Evolutionary conservation across 2,329 filamentous ascomycete genomes (phyloP), one percentile per base, ranked within the genome.

Genomic region (Colletotrichum neosansevieriae): DNA sequence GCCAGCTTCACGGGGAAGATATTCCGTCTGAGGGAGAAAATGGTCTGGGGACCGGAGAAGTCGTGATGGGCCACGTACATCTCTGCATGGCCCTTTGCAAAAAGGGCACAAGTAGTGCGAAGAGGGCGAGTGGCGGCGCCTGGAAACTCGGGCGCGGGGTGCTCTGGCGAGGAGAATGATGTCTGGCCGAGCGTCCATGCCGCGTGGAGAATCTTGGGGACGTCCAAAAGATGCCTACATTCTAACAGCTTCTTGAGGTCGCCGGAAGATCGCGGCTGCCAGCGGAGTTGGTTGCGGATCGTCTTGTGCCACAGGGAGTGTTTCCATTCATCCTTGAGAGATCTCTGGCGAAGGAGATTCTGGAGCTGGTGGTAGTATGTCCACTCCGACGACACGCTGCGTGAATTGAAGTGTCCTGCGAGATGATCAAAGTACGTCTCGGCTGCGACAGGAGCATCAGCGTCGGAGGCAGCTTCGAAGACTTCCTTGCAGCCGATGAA

Each of bases 371-470:
- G 75, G 56, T 77, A 78, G 72, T 82, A 83, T 60, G 83, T 80
- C 81, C 81, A 83, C 50, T 80, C 77, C 2, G 59, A 51, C 44
- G 36, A 10, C 12, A 9, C 17, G 21, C 38, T 34, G 12, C 47
- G n/a, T 34, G 51, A 62, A 69, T 83, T 81, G 24, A 83, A 83
- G 68, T 83, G 81, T 72, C 82, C 82, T 44, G 81, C 82, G 60
- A 83, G 81, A 69, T 83, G 81, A 70, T 83, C 82, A 71, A 83
- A 83, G 74, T 82, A 82, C 71, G 80, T 82, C 69, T 83, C 80
- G 15, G 79, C 79, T 21, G 77, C 76, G 21, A 74, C 67, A 3
- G 76, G 72, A 2, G 80, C 79, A 36, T 81, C 80, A 12, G 79
- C 77, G 15, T 73, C 77, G 56, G 69, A 75, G 1, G 75, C 69